These are phyloP conservation scores for Coprinopsis cinerea DNA, from an alignment of 768 basidiomycete species.

Conservation along the genomic window DNA sequence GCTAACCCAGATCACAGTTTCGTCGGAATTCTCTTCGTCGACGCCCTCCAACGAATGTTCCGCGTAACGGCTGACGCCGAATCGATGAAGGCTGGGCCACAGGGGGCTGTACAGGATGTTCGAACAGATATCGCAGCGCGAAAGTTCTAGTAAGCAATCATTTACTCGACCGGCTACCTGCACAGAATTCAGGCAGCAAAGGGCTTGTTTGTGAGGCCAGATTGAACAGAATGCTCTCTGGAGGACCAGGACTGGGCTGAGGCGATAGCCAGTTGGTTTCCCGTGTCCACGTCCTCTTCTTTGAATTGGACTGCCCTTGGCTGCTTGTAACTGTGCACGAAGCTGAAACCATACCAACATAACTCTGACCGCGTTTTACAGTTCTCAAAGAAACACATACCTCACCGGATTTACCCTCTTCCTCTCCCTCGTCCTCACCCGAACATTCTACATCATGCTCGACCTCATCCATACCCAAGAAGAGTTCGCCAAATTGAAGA, in stretches of 20 bases:
- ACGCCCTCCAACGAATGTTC: constrained; percentile 92
- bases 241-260: too few species aligned
- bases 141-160: constrained; percentile 77
- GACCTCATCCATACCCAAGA: constrained; percentile 90
- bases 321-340: too few species aligned
- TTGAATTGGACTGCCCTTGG: too few species aligned
- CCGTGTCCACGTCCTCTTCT: too few species aligned
- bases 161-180: background rate
- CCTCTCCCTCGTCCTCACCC: constrained; percentile 90
- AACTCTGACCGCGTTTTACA: constrained; percentile 21
- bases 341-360: too few species aligned
- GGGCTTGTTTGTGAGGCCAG: too few species aligned
- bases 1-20: constrained; percentile 42
- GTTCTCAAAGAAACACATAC: constrained; percentile 87
- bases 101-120: constrained; percentile 50
- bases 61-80: constrained; percentile 70
- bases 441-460: constrained; percentile 87
- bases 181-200: too few species aligned
- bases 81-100: constrained; percentile 48
- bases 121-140: constrained; percentile 85
- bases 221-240: too few species aligned
- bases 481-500: constrained; percentile 78
- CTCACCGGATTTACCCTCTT: constrained; percentile 92
- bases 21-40: constrained; percentile 80
- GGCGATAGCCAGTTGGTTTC: too few species aligned